Base-by-base conservation (phyloP, 495 filamentous ascomycete species). In the Beverwykella pulmonaria region DNA sequence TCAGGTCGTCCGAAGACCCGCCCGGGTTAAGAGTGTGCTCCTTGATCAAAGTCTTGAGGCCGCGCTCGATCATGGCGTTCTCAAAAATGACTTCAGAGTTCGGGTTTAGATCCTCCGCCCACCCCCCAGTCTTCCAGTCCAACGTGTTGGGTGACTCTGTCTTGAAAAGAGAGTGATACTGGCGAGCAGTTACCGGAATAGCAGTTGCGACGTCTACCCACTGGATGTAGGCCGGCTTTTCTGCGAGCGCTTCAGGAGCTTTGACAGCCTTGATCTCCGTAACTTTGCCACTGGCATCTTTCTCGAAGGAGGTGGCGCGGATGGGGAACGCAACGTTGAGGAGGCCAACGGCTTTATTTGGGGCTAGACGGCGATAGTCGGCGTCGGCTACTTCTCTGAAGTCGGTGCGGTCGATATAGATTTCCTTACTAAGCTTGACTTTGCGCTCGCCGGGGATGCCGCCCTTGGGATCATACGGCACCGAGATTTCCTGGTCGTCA, bases 361-460 rank as follows among this genome's bases (percentile, higher is more conserved):
- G 93, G 0, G 95, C 90, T 25, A 98, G 86, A 22, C 95, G 92
- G 87, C 96, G 97, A 80, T 92, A 97, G 63, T 95, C 90, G 50
- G 88, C 85, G 70, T 83, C 86, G 75, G 93, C 91, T 61, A 72
- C 73, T 60, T 95, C 90, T 34, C 94, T 85, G 82, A 97, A 98
- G 75, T 98, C 94, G 36, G 83, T 87, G 50, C 92, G 88, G 73
- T 98, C 94, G 53, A 98, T 97, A 79, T 94, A 97, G 17, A 97
- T 83, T 9, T 81, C 90, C 75, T 87, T 87, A n/a, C 91, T 92
- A 74, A 96, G 88, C 32, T 90, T 90, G 65, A 96, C 79, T 67
- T 79, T 82, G 70, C 82, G 80, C 71, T 76, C 68, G 52, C 76
- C 74, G 20, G 69, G 70, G 20, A 80, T 80, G 2, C 87, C 80